phyloP scores from a whole-genome alignment of 331 rosid genomes.

The Quercus tomentella region DNA sequence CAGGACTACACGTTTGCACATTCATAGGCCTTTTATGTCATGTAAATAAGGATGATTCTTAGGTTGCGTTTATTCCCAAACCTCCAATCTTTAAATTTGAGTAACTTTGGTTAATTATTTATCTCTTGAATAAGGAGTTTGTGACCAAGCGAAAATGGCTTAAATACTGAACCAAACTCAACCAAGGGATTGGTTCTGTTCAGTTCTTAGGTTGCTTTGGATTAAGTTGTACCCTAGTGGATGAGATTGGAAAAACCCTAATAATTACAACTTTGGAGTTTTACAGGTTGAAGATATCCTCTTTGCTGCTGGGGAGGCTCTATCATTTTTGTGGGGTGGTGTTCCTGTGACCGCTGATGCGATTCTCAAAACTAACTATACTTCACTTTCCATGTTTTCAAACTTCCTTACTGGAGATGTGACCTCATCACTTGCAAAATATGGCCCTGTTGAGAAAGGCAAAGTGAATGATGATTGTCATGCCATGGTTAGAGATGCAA shows the following conservation, averaged over 20 bases:
- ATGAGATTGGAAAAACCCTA: not conserved
- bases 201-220: not conserved
- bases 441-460: slow-evolving; percentile 27
- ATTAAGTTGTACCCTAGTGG: not conserved
- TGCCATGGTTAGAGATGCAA: slow-evolving; percentile 62
- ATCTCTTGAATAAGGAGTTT: not conserved
- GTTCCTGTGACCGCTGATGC: slow-evolving; percentile 89
- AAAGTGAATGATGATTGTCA: slow-evolving; percentile 49
- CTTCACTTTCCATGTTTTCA: slow-evolving; percentile 89
- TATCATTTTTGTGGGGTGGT: slow-evolving; percentile 94
- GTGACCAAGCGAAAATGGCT: not conserved
- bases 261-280: slow-evolving; percentile 18
- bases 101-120: not conserved
- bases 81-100: not conserved
- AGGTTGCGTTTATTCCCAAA: not conserved
- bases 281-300: slow-evolving; percentile 91
- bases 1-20: not conserved
- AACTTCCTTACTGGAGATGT: slow-evolving; percentile 90
- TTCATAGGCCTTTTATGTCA: not conserved
- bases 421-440: slow-evolving; percentile 42
- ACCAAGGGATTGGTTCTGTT: not conserved
- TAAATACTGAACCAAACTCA: not conserved
- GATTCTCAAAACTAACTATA: slow-evolving; percentile 83
- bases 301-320: slow-evolving; percentile 97
- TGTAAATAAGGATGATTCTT: not conserved